Percentiles rank a stretch among this genome's conserved stretches.
These are phyloP conservation scores for Coccinonectria pachysandricola DNA, from an alignment of 2,329 filamentous ascomycete genomes.

Conservation along the genomic window DNA sequence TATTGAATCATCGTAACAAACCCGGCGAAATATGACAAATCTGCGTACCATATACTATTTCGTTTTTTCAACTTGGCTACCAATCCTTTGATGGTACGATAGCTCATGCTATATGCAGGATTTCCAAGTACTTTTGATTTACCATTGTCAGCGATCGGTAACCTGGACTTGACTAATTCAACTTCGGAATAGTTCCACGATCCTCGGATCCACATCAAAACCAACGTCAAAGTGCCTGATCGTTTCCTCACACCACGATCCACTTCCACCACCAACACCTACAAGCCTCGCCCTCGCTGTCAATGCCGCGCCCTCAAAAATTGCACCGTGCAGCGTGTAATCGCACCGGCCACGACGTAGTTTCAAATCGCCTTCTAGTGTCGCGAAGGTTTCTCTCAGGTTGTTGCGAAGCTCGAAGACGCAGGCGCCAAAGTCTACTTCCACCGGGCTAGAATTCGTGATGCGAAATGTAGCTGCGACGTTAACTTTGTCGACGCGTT, in stretches of 20 bases:
- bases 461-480: conserved; percentile 16
- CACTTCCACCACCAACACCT: conserved; percentile 15
- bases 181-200: too few relatives aligned
- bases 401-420: conserved; percentile 22
- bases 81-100: too few relatives aligned
- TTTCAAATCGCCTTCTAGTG: conserved; percentile 19
- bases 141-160: too few relatives aligned
- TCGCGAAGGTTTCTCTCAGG: conserved; percentile 15
- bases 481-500: conserved; percentile 6
- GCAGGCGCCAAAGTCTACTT: conserved; percentile 21
- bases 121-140: neutral
- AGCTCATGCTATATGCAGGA: too few relatives aligned
- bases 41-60: too few relatives aligned
- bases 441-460: conserved; percentile 21
- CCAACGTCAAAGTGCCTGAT: conserved; percentile 17
- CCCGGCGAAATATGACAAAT: too few relatives aligned
- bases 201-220: conserved; percentile 3
- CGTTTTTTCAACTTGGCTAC: too few relatives aligned
- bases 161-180: too few relatives aligned
- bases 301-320: conserved; percentile 5
- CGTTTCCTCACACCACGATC: conserved; percentile 21
- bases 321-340: conserved; percentile 17
- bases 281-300: conserved; percentile 14
- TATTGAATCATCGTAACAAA: too few relatives aligned
- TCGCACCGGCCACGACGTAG: conserved; percentile 20